Evolutionary conservation across 257 asterid species (phyloP).

Genomic region (Ilex aquifolium): DNA sequence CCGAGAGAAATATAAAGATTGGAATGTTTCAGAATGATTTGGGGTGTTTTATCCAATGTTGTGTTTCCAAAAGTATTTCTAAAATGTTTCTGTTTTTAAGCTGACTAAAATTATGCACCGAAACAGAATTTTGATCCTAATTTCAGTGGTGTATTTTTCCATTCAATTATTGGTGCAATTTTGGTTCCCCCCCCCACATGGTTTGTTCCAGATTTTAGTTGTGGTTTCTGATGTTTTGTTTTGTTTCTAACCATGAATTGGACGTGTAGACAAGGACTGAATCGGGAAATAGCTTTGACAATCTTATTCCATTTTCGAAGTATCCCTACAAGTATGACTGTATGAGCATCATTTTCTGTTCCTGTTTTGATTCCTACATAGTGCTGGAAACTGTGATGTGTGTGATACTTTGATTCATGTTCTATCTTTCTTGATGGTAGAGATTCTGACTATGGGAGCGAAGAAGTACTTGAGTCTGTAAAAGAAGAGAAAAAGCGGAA

Average conservation of each 20-base stretch:
- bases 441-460: slow-evolving; percentile 64
- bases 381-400: not conserved
- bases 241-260: slow-evolving; percentile 3
- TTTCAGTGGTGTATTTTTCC: no score
- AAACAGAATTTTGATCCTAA: no score
- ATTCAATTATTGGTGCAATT: no score
- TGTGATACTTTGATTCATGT: slow-evolving; percentile 1
- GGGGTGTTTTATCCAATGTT: no score
- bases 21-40: no score
- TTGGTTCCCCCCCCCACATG: no score
- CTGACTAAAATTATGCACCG: no score
- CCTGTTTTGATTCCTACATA: slow-evolving; percentile 2
- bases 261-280: slow-evolving; percentile 41
- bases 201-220: not conserved
- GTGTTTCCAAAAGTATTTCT: no score
- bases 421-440: slow-evolving; percentile 25
- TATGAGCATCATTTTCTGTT: slow-evolving; percentile 19
- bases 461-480: slow-evolving; percentile 56
- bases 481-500: slow-evolving; percentile 80
- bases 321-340: slow-evolving; percentile 82
- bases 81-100: no score
- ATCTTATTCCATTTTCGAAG: slow-evolving; percentile 70
- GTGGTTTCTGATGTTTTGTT: slow-evolving; percentile 1
- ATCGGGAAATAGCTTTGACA: slow-evolving; percentile 81
- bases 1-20: no score